Evolutionary conservation across 495 filamentous ascomycete species (phyloP).

Genomic region (Penicillium subrubescens): DNA sequence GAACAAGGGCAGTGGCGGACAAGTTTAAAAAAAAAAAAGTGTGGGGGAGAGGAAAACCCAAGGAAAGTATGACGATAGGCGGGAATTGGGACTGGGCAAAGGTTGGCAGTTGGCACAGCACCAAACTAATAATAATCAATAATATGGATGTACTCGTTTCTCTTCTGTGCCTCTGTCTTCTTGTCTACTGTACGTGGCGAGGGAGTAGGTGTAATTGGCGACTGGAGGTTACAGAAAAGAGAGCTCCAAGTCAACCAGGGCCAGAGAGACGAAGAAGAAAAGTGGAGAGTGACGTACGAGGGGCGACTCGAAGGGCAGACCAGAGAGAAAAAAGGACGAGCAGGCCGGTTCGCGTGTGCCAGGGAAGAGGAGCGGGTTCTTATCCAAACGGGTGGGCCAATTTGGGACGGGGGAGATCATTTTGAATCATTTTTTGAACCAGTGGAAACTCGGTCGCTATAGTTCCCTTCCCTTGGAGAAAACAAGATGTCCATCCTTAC

Average conservation of each 20-base stretch:
- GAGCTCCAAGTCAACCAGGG: not conserved
- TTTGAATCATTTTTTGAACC: not conserved
- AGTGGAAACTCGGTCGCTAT: not conserved
- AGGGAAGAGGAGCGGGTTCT: slow-evolving; percentile 13
- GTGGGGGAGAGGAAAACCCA: not conserved
- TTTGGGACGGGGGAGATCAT: not conserved
- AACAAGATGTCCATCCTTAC: not conserved
- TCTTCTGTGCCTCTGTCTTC: not conserved
- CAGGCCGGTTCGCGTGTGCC: slow-evolving; percentile 1
- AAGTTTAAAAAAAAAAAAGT: slow-evolving; percentile 1
- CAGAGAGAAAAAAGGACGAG: slow-evolving; percentile 1
- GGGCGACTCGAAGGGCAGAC: slow-evolving; percentile 10
- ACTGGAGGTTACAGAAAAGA: not conserved
- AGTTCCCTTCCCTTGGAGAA: not conserved
- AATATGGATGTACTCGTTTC: not conserved
- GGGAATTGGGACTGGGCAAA: not conserved
- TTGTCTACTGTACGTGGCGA: not conserved
- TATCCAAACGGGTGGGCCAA: slow-evolving; percentile 19
- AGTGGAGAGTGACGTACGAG: slow-evolving; percentile 20
- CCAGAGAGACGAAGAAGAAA: not conserved
- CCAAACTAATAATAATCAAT: not conserved
- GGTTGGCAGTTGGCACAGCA: not conserved
- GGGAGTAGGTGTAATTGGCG: not conserved
- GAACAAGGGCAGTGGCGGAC: not conserved
- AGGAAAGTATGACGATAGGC: slow-evolving; percentile 12